A percentile compares a stretch with the other conserved stretches of the same genome.
Conservation (phyloP, 2,329 filamentous ascomycete species). For the Neophaeococcomyces mojaviensis region DNA sequence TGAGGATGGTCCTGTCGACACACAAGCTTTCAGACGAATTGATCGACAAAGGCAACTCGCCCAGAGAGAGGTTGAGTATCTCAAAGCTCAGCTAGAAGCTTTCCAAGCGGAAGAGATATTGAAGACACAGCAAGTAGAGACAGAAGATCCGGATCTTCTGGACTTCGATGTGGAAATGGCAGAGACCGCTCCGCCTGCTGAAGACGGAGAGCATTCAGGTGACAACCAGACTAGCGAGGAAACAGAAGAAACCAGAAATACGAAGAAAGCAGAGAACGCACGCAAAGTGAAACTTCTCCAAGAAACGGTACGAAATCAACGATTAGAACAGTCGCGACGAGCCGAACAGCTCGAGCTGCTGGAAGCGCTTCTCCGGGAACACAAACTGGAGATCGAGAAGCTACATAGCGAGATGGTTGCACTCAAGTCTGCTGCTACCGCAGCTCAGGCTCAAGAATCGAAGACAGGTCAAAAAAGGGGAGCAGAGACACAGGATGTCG, state of each 20-base stretch:
- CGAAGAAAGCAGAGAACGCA: too few relatives aligned
- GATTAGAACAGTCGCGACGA: constrained; percentile 36
- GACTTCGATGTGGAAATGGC: constrained; percentile 33
- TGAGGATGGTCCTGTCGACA: constrained; percentile 33
- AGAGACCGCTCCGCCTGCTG: too few relatives aligned
- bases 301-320: too few relatives aligned
- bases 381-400: constrained; percentile 70
- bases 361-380: constrained; percentile 77
- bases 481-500: constrained; percentile 35
- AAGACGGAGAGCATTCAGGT: too few relatives aligned
- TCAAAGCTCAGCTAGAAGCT: constrained; percentile 83
- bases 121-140: constrained; percentile 66
- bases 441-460: constrained; percentile 31
- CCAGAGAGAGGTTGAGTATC: constrained; percentile 86
- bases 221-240: too few relatives aligned
- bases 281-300: too few relatives aligned
- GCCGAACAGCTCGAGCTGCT: constrained; percentile 68
- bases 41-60: constrained; percentile 81
- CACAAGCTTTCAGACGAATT: constrained; percentile 61
- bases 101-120: constrained; percentile 85
- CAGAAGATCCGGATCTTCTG: constrained; percentile 21
- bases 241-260: too few relatives aligned
- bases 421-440: constrained; percentile 42
- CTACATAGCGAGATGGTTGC: constrained; percentile 68
- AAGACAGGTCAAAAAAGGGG: constrained; percentile 54